Base-by-base conservation (phyloP, 1,284 basidiomycete species). In the Ceratobasidium sp. region DNA sequence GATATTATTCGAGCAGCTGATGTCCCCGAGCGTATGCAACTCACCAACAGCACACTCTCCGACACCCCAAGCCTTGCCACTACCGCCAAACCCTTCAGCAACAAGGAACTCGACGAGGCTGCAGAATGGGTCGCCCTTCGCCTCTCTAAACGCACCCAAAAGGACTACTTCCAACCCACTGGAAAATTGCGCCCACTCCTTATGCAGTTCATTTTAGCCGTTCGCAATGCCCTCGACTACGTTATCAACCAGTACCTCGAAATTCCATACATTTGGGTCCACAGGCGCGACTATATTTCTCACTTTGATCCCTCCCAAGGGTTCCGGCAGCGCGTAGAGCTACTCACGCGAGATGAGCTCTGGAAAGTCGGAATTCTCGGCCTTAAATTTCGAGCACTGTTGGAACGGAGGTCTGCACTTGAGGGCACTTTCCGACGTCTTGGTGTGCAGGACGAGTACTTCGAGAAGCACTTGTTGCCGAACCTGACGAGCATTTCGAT, bases 1-100 rank as follows among this genome's bases (percentile, higher is more conserved):
- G 94, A 98, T 78, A 85, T 96, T 67, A 96, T 98, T 77, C 92
- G 96, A 70, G 89, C 87, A 23, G 89, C 90, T 79, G 98, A 99
- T 82, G 89, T 95, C 52, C 98, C 98, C 0, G 98, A 99, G 81
- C 92, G 98, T 59, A 95, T 98, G 89, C 98, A 99, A 81, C 88
- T 99, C 32, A 88, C 91, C 18, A 93, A 91, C n/a, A 94, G 93
- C 30, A 93, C 93, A 0, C 82, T 98, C 26, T 92, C 93, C 2
- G 82, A 85, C 50, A 87, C 86, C 59, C 86, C 92, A 5, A 87
- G 89, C 11, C 81, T 95, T 58, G 82, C 83, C 9, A 89, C 91
- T 21, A 80, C 91, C 2, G 87, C 91, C 76, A 88, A 89, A 74
- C 84, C 87, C 26, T 84, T 94, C 73, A 77, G 81, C 50, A 86